Conservation (phyloP, 2,329 filamentous ascomycete species). For the Coleophoma eucalyptorum region DNA sequence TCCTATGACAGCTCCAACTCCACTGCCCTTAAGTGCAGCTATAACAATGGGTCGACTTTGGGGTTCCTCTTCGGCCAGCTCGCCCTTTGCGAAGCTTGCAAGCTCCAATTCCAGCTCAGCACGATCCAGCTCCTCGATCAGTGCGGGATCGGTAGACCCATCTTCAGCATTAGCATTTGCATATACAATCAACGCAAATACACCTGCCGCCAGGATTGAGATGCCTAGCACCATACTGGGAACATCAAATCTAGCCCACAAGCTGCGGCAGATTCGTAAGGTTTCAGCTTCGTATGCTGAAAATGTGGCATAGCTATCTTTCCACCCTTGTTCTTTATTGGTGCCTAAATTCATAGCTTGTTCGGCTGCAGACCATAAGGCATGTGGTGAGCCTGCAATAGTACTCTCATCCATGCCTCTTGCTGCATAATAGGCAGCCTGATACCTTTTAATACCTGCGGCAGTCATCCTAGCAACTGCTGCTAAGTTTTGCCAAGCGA, state of each 20-base stretch:
- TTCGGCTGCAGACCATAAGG: conserved; percentile 54
- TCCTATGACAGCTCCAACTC: conserved; percentile 17
- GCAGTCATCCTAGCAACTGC: conserved; percentile 72
- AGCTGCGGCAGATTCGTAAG: conserved; percentile 70
- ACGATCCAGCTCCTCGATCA: conserved; percentile 45
- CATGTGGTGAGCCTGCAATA: conserved; percentile 47
- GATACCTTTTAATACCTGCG: conserved; percentile 86
- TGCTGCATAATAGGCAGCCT: conserved; percentile 73
- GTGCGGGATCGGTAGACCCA: conserved; percentile 48
- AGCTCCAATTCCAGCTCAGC: conserved; percentile 56
- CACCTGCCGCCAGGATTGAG: conserved; percentile 60
- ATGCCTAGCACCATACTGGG: conserved; percentile 82
- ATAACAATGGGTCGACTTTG: conserved; percentile 16
- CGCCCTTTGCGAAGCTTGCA: conserved; percentile 25
- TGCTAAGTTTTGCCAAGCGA: conserved; percentile 74
- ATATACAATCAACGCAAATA: conserved; percentile 70
- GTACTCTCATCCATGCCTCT: conserved; percentile 62
- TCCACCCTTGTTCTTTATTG: conserved; percentile 35
- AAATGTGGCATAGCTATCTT: conserved; percentile 54
- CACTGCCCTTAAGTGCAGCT: conserved; percentile 20
- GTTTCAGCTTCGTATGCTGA: conserved; percentile 74
- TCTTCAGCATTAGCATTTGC: conserved; percentile 56
- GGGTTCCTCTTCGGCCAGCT: conserved; percentile 16
- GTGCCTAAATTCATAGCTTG: conserved; percentile 22
- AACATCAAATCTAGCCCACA: conserved; percentile 93